Evolutionary conservation across 768 basidiomycete genomes (phyloP).

Genomic region (Mycena rebaudengoi): DNA sequence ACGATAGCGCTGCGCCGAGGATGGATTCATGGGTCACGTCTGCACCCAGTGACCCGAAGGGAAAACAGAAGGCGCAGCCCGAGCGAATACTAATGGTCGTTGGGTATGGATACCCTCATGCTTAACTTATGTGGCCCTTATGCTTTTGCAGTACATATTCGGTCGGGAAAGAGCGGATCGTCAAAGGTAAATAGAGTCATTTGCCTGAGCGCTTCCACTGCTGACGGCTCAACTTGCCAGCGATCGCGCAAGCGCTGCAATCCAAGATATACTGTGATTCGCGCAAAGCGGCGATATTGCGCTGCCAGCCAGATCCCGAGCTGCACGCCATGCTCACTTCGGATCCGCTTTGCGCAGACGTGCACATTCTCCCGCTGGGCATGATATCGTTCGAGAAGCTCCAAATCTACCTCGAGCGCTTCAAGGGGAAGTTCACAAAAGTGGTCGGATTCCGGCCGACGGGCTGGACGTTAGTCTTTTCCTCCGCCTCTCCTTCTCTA

Average conservation of each 20-base stretch:
- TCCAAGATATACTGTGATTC: conserved; percentile 91
- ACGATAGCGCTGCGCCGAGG: conserved; percentile 40
- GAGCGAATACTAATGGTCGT: conserved; percentile 68
- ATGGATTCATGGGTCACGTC: conserved; percentile 62
- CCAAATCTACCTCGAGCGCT: conserved; percentile 77
- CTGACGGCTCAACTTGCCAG: conserved; percentile 46
- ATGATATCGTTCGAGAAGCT: conserved; percentile 81
- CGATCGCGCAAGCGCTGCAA: conserved; percentile 82
- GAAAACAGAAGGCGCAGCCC: conserved; percentile 46
- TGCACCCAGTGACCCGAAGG: conserved; percentile 25
- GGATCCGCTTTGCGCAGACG: conserved; percentile 77
- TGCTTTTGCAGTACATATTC: conserved; percentile 80
- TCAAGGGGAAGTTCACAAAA: conserved; percentile 73
- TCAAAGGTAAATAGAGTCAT: conserved; percentile 71
- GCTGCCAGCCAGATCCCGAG: conserved; percentile 86
- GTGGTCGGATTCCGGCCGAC: conserved; percentile 91
- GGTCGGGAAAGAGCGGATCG: conserved; percentile 97
- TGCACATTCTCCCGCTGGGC: conserved; percentile 87
- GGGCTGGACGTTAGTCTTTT: conserved; percentile 86
- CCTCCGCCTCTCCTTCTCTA: background rate
- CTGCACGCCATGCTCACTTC: conserved; percentile 79
- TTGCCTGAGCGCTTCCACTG: background rate
- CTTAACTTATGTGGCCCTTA: background rate
- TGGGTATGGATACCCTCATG: conserved; percentile 57
- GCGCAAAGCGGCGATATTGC: conserved; percentile 83